phyloP scores from a whole-genome alignment of 108 stramenopile genomes.

The Aureococcus anophagefferens region DNA sequence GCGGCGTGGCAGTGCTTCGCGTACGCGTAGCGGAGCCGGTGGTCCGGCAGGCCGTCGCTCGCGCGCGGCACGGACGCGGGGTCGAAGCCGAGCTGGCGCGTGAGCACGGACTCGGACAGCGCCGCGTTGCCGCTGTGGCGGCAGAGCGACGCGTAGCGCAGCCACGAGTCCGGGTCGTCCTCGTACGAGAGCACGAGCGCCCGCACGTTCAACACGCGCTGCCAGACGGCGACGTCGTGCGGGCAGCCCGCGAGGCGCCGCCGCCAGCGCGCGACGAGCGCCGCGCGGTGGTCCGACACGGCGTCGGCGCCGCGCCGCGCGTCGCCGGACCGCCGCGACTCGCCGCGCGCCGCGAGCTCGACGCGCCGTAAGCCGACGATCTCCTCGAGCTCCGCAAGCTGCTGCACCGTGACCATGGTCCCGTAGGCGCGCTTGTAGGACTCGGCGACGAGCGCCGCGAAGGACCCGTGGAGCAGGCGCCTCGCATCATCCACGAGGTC shows the following conservation, averaged over 20 bases:
- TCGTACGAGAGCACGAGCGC: constrained; percentile 69
- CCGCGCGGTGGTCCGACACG: constrained; percentile 40
- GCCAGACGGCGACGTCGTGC: constrained; percentile 52
- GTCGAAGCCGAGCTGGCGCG: constrained; percentile 7
- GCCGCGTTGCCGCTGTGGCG: constrained; percentile 32
- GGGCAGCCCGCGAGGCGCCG: constrained; percentile 69
- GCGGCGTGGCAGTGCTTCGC: constrained; percentile 80
- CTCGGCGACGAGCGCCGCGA: constrained; percentile 85
- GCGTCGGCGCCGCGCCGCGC: constrained; percentile 41
- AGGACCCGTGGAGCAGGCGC: constrained; percentile 34
- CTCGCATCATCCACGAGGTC: constrained; percentile 35
- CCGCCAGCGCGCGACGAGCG: constrained; percentile 64
- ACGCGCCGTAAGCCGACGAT: constrained; percentile 71
- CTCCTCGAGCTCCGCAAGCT: constrained; percentile 73
- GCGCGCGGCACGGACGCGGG: background rate
- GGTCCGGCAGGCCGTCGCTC: constrained; percentile 16
- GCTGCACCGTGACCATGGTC: constrained; percentile 84
- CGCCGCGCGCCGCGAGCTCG: constrained; percentile 35
- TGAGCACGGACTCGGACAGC: constrained; percentile 19
- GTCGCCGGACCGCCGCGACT: background rate
- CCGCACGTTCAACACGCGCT: constrained; percentile 70
- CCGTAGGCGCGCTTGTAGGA: constrained; percentile 78
- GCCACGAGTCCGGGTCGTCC: constrained; percentile 82
- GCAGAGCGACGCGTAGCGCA: constrained; percentile 80
- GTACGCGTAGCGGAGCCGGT: constrained; percentile 76